Percentiles rank a stretch among this genome's conserved stretches.
These are phyloP conservation scores for Penicillium antarcticum DNA, from an alignment of 495 filamentous ascomycete genomes.

Conservation along the genomic window DNA sequence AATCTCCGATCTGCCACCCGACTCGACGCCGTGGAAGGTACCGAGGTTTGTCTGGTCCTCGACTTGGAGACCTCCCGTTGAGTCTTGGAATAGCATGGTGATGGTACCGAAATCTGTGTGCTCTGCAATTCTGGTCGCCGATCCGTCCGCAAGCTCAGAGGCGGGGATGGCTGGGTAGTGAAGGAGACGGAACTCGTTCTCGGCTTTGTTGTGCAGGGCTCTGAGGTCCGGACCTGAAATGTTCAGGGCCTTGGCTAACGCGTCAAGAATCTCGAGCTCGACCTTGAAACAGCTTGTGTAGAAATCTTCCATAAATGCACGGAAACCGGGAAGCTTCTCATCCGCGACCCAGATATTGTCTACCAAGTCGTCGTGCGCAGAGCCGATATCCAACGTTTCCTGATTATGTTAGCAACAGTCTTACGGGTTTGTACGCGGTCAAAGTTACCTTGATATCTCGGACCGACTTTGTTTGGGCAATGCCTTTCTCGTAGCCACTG, in stretches of 20 bases:
- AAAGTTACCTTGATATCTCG: conserved; percentile 25
- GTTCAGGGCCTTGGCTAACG: conserved; percentile 41
- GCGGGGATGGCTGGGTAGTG: conserved; percentile 36
- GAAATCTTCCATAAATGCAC: conserved; percentile 52
- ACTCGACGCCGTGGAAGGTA: conserved; percentile 40
- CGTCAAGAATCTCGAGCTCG: conserved; percentile 42
- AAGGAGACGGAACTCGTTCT: conserved; percentile 47
- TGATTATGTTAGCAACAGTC: conserved; percentile 14
- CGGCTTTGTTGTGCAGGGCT: conserved; percentile 41
- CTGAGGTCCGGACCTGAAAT: conserved; percentile 45
- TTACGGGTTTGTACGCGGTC: not conserved
- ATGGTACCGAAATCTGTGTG: conserved; percentile 48
- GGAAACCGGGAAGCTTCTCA: conserved; percentile 55
- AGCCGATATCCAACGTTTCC: conserved; percentile 64
- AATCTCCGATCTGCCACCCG: conserved; percentile 48
- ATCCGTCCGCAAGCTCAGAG: conserved; percentile 17
- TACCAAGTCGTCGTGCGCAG: conserved; percentile 37
- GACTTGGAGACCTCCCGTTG: conserved; percentile 41
- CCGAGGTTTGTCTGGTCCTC: conserved; percentile 33
- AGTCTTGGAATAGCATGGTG: conserved; percentile 50
- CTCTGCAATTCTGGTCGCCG: conserved; percentile 29
- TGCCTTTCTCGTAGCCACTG: conserved; percentile 43
- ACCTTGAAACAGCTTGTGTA: conserved; percentile 33
- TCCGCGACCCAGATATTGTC: conserved; percentile 60
- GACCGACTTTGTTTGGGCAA: conserved; percentile 18